These are phyloP conservation scores for Boletus sp. DNA, from an alignment of 768 basidiomycete species.

Conservation along the genomic window DNA sequence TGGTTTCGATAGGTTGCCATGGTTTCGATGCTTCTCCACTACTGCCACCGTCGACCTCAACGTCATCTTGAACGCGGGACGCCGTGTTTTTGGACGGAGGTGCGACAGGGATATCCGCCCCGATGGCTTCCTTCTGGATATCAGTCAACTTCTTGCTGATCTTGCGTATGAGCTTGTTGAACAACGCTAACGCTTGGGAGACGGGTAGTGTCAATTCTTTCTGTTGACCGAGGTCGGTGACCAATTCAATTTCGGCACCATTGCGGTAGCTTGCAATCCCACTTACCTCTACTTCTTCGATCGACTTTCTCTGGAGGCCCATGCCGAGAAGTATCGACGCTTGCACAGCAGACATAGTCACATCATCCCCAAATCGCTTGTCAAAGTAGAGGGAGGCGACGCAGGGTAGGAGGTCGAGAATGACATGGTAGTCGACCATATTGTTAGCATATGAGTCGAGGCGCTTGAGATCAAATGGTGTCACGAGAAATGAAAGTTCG, in stretches of 20 bases:
- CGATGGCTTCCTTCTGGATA: conserved; percentile 77
- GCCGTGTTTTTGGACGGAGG: conserved; percentile 24
- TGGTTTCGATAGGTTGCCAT: conserved; percentile 46
- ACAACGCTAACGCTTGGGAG: conserved; percentile 84
- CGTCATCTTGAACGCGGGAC: conserved; percentile 15
- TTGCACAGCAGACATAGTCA: conserved; percentile 83
- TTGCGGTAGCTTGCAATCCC: neutral
- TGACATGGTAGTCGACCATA: conserved; percentile 94
- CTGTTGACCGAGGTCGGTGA: conserved; percentile 36
- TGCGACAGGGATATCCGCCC: conserved; percentile 54
- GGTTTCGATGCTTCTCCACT: conserved; percentile 4
- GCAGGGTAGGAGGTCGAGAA: conserved; percentile 86
- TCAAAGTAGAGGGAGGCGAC: conserved; percentile 86
- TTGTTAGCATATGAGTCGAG: conserved; percentile 95
- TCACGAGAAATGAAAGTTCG: conserved; percentile 64
- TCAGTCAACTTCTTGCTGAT: conserved; percentile 72
- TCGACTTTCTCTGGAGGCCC: conserved; percentile 83
- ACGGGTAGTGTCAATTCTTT: conserved; percentile 80
- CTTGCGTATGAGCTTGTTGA: conserved; percentile 88
- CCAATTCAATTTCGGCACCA: conserved; percentile 4
- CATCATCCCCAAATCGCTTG: conserved; percentile 59
- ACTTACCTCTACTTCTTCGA: conserved; percentile 86
- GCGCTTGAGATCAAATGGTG: conserved; percentile 94
- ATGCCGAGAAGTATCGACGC: conserved; percentile 87
- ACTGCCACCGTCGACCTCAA: conserved; percentile 9